These are phyloP conservation scores for Syzygium aqueum DNA, from an alignment of 345 rosid species.

Conservation along the genomic window DNA sequence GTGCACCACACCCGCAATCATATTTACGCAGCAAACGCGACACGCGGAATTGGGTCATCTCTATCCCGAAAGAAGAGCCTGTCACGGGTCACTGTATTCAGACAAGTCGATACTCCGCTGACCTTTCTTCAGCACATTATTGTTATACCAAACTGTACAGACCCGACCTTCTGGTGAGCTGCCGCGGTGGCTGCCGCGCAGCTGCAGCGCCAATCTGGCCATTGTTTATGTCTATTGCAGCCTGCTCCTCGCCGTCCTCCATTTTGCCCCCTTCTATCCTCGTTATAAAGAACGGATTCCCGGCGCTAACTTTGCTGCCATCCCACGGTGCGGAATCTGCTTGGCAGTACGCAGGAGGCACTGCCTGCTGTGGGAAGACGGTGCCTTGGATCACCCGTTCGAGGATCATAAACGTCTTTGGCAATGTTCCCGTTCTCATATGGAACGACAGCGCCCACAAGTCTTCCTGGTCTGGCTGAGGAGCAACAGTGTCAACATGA, in stretches of 20 bases:
- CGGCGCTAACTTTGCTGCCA: constrained; percentile 42
- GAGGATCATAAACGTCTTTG: constrained; percentile 59
- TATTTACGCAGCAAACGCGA: not conserved
- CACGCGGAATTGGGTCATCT: not conserved
- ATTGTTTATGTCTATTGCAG: constrained; percentile 41
- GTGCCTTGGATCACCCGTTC: constrained; percentile 46
- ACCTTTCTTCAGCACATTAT: constrained; percentile 48
- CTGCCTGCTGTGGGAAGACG: constrained; percentile 34
- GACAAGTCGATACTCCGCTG: not conserved
- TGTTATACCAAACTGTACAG: constrained; percentile 60
- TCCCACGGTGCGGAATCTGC: constrained; percentile 41
- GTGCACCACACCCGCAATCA: not conserved
- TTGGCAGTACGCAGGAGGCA: constrained; percentile 34
- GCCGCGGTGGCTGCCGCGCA: constrained; percentile 18
- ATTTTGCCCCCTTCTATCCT: constrained; percentile 45
- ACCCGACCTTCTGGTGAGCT: constrained; percentile 62
- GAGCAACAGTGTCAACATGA: constrained; percentile 2
- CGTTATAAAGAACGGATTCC: constrained; percentile 75
- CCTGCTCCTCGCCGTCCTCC: constrained; percentile 43
- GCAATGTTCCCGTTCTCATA: constrained; percentile 37
- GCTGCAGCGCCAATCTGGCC: constrained; percentile 47
- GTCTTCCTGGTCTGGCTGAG: constrained; percentile 62
- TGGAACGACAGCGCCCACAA: constrained; percentile 53
- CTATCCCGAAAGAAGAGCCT: not conserved
- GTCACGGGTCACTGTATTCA: not conserved